These are phyloP conservation scores for Amanita rimosa DNA, from an alignment of 768 basidiomycete species.

Conservation along the genomic window DNA sequence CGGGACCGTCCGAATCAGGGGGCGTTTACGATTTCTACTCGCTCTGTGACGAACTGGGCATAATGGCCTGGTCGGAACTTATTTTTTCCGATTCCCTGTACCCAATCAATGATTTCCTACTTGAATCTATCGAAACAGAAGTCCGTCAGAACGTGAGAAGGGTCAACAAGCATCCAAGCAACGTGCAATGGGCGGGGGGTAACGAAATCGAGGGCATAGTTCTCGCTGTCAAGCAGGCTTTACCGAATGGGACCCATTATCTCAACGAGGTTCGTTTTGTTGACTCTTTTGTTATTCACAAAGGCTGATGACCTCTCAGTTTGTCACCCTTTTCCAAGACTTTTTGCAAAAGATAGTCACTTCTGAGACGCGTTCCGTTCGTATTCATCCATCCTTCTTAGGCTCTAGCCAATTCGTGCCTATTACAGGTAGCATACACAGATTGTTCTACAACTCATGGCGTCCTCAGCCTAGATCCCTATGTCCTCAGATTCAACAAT, in stretches of 20 bases:
- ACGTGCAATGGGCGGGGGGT: constrained; percentile 48
- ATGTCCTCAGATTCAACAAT: constrained; percentile 37
- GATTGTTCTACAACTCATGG: constrained; percentile 50
- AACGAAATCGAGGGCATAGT: constrained; percentile 52
- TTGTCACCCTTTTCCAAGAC: constrained; percentile 38
- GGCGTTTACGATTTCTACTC: constrained; percentile 48
- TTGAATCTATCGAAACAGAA: constrained; percentile 41
- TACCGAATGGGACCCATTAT: constrained; percentile 33
- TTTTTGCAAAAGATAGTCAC: constrained; percentile 36
- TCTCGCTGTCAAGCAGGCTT: constrained; percentile 20
- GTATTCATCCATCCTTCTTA: constrained; percentile 1
- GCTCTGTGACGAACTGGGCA: constrained; percentile 47
- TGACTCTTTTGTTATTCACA: not conserved
- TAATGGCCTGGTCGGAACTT: constrained; percentile 51
- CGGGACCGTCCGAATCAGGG: constrained; percentile 22
- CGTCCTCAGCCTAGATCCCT: constrained; percentile 45
- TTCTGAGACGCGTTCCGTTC: constrained; percentile 38
- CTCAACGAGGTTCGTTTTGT: constrained; percentile 30
- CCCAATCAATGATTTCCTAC: constrained; percentile 41
- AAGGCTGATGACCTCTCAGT: constrained; percentile 18
- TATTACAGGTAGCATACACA: constrained; percentile 38
- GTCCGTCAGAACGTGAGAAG: constrained; percentile 46
- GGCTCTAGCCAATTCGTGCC: not conserved
- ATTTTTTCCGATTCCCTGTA: constrained; percentile 49
- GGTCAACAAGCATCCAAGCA: constrained; percentile 44